Base-by-base conservation (phyloP, 768 basidiomycete genomes). In the Termitomyces sp. region DNA sequence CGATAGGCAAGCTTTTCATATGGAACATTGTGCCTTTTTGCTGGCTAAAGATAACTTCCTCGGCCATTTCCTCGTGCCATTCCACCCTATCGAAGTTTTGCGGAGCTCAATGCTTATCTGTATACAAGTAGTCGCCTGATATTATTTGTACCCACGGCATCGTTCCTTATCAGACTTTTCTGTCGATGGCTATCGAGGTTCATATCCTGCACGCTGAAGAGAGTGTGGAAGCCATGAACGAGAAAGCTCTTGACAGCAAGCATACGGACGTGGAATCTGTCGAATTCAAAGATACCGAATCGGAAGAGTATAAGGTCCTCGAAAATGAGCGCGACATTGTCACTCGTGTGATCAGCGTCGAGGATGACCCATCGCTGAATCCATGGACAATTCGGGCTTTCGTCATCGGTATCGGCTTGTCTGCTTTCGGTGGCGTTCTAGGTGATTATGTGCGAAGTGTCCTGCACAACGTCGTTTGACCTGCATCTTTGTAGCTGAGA, bases 381-480 rank as follows among this genome's bases (percentile, higher is more conserved):
- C 73, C 74, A 24, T 78, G 76, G 74, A 77, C 79, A 3, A 56
- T 77, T 50, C 75, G 78, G n/a, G 66, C 74, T 2, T 73, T 77
- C 54, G 59, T 80, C 55, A 68, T 80, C 45, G 79, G 77, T 34
- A 65, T 77, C 43, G 77, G 77, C 5, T 70, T 80, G 28, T 73
- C 77, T 3, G 67, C 71, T 2, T 78, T 82, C 38, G 79, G 79
- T 59, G 74, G 77, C 45, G 74, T 80, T 15, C 69, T 83, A 22
- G 79, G 78, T 76, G 60, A 11, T 65, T 61, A 37, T 32, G 32
- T 38, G 48, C 12, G 38, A 34, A 46, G 3, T 26, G 17, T 40
- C 22, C 32, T 51, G 49, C 37, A 50, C 34, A 17, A 44, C 43
- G 52, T 45, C 42, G 52, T 54, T 59, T 21, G 49, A 53, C 45